These are phyloP conservation scores for Leishmania braziliensis DNA, from an alignment of 208 protist genomes.

Conservation along the genomic window DNA sequence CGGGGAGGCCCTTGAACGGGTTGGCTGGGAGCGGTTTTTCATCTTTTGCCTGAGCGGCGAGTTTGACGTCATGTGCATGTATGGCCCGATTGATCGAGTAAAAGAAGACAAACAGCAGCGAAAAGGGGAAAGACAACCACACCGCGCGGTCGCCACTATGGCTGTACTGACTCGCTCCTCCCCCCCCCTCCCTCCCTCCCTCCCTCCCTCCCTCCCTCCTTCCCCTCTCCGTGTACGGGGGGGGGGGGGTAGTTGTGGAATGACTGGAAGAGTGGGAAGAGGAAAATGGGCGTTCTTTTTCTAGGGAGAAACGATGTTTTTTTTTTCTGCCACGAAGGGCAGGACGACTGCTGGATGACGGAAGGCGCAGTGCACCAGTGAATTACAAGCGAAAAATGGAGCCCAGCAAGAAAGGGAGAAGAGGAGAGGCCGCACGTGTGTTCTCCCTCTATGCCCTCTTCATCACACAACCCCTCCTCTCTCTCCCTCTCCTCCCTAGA, in stretches of 20 bases:
- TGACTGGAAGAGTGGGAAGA: neutral
- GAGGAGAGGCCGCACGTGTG: neutral
- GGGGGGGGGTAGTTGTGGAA: neutral
- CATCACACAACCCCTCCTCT: neutral
- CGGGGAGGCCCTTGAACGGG: neutral
- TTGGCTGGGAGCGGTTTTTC: neutral
- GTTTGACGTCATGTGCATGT: neutral
- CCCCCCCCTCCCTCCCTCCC: neutral
- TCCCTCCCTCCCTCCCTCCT: neutral
- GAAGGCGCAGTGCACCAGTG: neutral
- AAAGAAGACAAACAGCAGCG: neutral
- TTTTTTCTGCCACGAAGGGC: neutral
- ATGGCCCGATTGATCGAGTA: neutral
- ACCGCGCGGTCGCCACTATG: neutral
- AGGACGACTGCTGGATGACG: neutral
- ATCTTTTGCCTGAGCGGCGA: neutral
- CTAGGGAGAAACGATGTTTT: neutral
- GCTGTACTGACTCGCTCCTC: neutral
- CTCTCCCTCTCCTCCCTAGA: neutral
- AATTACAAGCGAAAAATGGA: neutral
- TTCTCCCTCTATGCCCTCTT: neutral
- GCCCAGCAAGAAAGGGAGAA: neutral
- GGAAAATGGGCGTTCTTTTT: neutral
- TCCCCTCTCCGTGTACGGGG: neutral
- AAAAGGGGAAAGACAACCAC: neutral